Conservation (phyloP, 192 early-diverging fungal genomes). For the Kappamyces sp. region DNA sequence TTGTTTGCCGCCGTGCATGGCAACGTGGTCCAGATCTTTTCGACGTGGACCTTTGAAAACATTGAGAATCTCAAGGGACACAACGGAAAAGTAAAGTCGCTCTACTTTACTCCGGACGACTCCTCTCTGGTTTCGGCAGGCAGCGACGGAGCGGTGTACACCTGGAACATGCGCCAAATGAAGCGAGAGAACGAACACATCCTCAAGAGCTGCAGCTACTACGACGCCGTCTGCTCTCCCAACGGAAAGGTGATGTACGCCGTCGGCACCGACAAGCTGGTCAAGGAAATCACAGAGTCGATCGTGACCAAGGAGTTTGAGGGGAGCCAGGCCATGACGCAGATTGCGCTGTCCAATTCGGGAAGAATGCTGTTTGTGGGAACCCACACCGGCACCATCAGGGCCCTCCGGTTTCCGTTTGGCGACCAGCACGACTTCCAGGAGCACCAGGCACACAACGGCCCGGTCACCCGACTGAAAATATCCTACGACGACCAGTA, state of each 20-base stretch:
- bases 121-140: conserved; percentile 43
- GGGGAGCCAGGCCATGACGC: conserved; percentile 35
- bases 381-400: conserved; percentile 38
- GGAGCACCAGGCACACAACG: conserved; percentile 46
- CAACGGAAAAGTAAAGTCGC: conserved; percentile 45
- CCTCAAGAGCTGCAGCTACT: conserved; percentile 45
- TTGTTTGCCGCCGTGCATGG: conserved; percentile 51
- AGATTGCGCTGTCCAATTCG: conserved; percentile 43
- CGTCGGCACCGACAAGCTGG: conserved; percentile 44
- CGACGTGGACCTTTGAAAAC: conserved; percentile 51
- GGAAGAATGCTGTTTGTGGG: conserved; percentile 57
- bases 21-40: conserved; percentile 48
- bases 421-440: conserved; percentile 41
- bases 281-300: conserved; percentile 61
- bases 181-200: conserved; percentile 54
- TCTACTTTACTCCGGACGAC: conserved; percentile 52
- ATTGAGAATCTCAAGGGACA: conserved; percentile 50
- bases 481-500: conserved; percentile 45
- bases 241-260: conserved; percentile 45
- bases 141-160: conserved; percentile 54
- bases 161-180: conserved; percentile 33
- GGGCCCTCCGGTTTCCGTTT: conserved; percentile 47
- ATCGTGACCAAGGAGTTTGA: conserved; percentile 44
- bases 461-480: conserved; percentile 35
- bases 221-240: conserved; percentile 32